A percentile compares a stretch with the other conserved stretches of the same genome.
phyloP scores from a whole-genome alignment of 306 rosid species.

The Pterocarpus santalinus region DNA sequence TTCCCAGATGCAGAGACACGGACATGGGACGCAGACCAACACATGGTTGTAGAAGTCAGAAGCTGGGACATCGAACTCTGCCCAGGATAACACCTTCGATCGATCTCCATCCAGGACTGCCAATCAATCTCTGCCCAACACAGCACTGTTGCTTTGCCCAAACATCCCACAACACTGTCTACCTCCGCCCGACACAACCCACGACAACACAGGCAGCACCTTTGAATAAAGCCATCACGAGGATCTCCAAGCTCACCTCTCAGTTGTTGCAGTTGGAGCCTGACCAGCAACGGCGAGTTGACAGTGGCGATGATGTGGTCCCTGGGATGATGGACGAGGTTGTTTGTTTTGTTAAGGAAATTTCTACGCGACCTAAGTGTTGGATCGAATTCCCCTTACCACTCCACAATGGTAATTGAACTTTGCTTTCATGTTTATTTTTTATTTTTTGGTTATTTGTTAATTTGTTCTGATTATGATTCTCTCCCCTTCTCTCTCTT shows the following conservation, averaged over 20 bases:
- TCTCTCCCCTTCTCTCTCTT: neutral
- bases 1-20: no score
- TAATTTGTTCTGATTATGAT: slow-evolving; percentile 33
- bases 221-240: slow-evolving; percentile 69
- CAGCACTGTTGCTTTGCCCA: no score
- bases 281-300: slow-evolving; percentile 39
- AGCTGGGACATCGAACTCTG: no score
- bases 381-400: slow-evolving; percentile 90
- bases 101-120: no score
- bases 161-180: no score
- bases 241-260: slow-evolving; percentile 80
- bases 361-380: slow-evolving; percentile 71
- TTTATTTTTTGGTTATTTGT: neutral
- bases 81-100: no score
- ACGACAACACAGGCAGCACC: no score
- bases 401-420: slow-evolving; percentile 66
- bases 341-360: slow-evolving; percentile 68
- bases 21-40: no score
- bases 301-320: slow-evolving; percentile 47
- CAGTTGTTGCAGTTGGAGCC: slow-evolving; percentile 60
- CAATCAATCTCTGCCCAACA: no score
- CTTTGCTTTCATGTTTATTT: slow-evolving; percentile 2
- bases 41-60: no score
- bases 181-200: no score
- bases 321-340: slow-evolving; percentile 82